Conservation (phyloP, 306 rosid species). For the Rosa multiflora region DNA sequence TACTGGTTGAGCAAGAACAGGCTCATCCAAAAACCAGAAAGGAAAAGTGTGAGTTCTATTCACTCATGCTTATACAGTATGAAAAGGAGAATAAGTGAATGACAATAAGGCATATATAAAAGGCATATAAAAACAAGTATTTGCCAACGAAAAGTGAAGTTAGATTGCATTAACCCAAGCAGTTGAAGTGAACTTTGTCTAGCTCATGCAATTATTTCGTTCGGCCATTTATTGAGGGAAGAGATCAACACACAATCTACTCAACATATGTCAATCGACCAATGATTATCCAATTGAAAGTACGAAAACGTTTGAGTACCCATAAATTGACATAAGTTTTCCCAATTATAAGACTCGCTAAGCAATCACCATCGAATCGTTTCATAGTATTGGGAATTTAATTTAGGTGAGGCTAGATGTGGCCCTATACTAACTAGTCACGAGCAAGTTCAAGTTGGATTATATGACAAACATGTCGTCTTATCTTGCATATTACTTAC, state of each 20-base stretch:
- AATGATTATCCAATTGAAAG: background rate
- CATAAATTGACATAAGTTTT: background rate
- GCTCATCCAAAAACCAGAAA: background rate
- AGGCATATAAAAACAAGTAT: background rate
- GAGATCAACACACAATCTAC: background rate
- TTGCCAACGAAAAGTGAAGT: background rate
- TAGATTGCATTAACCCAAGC: background rate
- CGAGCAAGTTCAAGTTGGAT: background rate
- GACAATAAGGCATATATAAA: background rate
- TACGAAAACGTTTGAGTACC: background rate
- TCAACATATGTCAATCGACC: background rate
- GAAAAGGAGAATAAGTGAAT: background rate
- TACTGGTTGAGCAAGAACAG: background rate
- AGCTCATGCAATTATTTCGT: background rate
- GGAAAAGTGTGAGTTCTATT: background rate
- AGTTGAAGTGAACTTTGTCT: background rate
- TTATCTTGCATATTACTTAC: background rate
- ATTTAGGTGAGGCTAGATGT: background rate
- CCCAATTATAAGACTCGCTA: background rate
- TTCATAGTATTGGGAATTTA: background rate
- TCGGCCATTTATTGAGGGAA: background rate
- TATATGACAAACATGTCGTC: background rate
- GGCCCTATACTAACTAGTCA: background rate
- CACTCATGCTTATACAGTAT: constrained; percentile 28
- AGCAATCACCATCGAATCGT: background rate